Evolutionary conservation across 1,284 basidiomycete species (phyloP), one percentile per base, ranked within the genome.

Genomic region (Peniophora sp.): DNA sequence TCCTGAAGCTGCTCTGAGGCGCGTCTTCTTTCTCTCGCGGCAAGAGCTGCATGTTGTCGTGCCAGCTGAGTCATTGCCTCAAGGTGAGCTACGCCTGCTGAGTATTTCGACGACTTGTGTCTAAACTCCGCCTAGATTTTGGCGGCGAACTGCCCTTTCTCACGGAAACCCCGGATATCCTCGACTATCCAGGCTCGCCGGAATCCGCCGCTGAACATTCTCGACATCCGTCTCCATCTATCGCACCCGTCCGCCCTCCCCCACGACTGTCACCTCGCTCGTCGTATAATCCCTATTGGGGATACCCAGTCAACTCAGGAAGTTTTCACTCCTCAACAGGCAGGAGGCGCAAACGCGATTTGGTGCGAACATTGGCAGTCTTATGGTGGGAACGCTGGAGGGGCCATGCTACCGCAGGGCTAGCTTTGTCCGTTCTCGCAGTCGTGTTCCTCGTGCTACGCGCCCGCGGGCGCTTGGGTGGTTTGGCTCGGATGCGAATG

Each of bases 271-370:
- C 74, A 24, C 71, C 79, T 14, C 76, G 75, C 22, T 87, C 86
- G 23, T 59, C 69, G 36, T 65, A 79, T 47, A 92, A 92, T 58
- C 90, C 90, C 0, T 92, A 85, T 67, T 92, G 82, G 58, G 90
- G 90, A n/a, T 93, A 93, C 64, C 88, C 91, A 0, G 67, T 72
- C 46, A 66, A 68, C 37, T n/a, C 15, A 24, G 18, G 51, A 24
- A 10, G 24, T 48, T n/a, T 41, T 8, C 37, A 41, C 5, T 20
- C 37, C 8, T 8, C 37, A 5, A 5, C 37, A 62, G 80, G 81
- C 23, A 83, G 81, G 27, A 75, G 79, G 49, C 76, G 87, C 44
- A 85, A 85, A 55, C 75, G 85, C 52, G 85, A 89, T 63, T 73
- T 91, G 24, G 58, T 75, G n/a, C 72, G 73, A 43, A 89, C 86